These are phyloP conservation scores for Annulohypoxylon bovei DNA, from an alignment of 495 filamentous ascomycete genomes.

Conservation along the genomic window DNA sequence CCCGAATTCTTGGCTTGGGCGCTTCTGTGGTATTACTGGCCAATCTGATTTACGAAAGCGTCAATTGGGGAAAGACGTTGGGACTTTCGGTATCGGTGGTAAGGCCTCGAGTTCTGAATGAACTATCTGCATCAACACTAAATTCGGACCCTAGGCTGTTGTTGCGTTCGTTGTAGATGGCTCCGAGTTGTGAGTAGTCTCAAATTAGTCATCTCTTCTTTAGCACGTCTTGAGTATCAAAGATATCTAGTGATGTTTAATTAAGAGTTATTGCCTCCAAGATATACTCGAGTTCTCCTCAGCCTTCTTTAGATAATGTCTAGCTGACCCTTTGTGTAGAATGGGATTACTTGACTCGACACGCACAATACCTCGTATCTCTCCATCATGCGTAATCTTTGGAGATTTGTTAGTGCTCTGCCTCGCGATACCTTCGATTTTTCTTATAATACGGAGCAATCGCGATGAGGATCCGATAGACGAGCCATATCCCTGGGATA, in stretches of 20 bases:
- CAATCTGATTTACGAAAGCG: constrained; percentile 41
- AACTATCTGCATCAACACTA: constrained; percentile 7
- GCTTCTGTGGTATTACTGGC: constrained; percentile 41
- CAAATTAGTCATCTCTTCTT: not conserved
- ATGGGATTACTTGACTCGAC: constrained; percentile 38
- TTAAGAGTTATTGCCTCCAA: not conserved
- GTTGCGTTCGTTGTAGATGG: constrained; percentile 38
- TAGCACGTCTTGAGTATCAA: not conserved
- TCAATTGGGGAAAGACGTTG: constrained; percentile 41
- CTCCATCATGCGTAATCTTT: constrained; percentile 20
- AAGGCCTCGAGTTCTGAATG: constrained; percentile 12
- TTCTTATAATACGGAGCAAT: constrained; percentile 22
- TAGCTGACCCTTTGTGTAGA: constrained; percentile 3
- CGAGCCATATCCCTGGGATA: constrained; percentile 31
- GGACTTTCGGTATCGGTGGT: constrained; percentile 35
- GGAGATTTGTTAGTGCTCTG: constrained; percentile 35
- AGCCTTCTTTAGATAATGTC: not conserved
- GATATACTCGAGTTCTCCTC: not conserved
- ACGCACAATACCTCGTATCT: constrained; percentile 35
- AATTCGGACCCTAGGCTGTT: constrained; percentile 22
- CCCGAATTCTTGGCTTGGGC: constrained; percentile 39
- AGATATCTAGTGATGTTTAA: not conserved
- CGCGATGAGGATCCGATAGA: not conserved
- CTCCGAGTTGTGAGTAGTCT: constrained; percentile 32
- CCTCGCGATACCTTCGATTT: constrained; percentile 34